Evolutionary conservation across 106 monocot species (phyloP), one percentile per base, ranked within the genome.

Genomic region (Platanthera zijinensis): DNA sequence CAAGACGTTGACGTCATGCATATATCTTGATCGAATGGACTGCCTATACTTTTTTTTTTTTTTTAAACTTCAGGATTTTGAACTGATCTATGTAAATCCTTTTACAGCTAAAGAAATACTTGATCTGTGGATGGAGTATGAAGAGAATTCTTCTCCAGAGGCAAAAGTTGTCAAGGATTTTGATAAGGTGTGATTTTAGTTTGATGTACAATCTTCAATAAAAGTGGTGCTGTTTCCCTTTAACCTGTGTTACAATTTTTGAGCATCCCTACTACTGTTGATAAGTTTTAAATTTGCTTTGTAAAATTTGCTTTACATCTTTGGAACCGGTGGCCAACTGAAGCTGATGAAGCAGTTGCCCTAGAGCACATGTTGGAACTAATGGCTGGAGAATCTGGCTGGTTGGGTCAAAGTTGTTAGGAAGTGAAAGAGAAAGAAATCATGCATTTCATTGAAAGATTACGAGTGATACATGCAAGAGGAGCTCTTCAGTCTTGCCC

Each of bases 81-180:
- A 10, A 66, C 30, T 66, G 32, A 66, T 66, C 7, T 66, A 66
- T 66, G 66, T 2, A 39, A 66, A 32, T 66, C 32, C 25, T 30
- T 77, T 80, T 81, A 69, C 78, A 99, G 97, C 94, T 17, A 87
- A 99, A 78, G 97, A 99, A 81, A 88, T 99, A 48, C 61, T 39
- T 81, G 92, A 99, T 48, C 72, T 99, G 18, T 94, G 99, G 99
- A 84, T 84, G 74, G 94, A 99, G 69, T 99, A 99, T 80, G 99
- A 99, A 76, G 83, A 92, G 66, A 99, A 94, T 84, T 84, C 88
- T 72, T 82, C 99, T 50, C 73, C 82, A n/a, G 99, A 99, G 84
- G 94, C 99, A 61, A 99, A 94, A 75, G 19, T 99, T 81, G 99
- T 94, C 4, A 99, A 99, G 79, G 94, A 99, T 79, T 99, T 99